phyloP scores from a whole-genome alignment of 768 basidiomycete genomes.

The Pisolithus tinctorius region DNA sequence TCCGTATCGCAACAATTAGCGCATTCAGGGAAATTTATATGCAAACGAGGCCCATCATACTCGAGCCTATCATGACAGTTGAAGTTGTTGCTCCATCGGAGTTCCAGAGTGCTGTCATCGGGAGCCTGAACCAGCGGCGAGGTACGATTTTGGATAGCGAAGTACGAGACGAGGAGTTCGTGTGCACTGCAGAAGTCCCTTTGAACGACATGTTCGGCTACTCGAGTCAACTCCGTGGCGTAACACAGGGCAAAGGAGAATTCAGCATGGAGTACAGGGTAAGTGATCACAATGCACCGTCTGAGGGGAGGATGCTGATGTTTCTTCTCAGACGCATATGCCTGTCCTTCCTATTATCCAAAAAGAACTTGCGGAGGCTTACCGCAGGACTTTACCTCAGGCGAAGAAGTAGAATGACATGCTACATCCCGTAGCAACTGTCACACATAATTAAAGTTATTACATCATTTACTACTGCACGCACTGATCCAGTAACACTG shows the following conservation, averaged over 20 bases:
- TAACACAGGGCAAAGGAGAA: constrained; percentile 95
- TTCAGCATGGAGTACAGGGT: constrained; percentile 80
- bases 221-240: constrained; percentile 85
- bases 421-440: too few relatives aligned
- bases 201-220: constrained; percentile 99
- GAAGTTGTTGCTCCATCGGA: constrained; percentile 94
- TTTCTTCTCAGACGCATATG: constrained; percentile 52
- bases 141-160: constrained; percentile 96
- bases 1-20: constrained; percentile 83
- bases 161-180: constrained; percentile 96
- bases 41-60: constrained; percentile 68
- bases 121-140: constrained; percentile 84
- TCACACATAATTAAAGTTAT: background rate
- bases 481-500: background rate
- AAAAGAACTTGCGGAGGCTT: constrained; percentile 81
- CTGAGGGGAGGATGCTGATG: background rate
- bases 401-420: constrained; percentile 54
- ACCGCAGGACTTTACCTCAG: constrained; percentile 68
- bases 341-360: constrained; percentile 85
- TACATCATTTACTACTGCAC: background rate
- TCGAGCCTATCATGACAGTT: constrained; percentile 99
- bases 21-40: constrained; percentile 89
- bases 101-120: constrained; percentile 94
- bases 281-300: constrained; percentile 13
- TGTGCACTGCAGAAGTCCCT: constrained; percentile 82